A percentile compares a stretch with the other conserved stretches of the same genome.
Evolutionary conservation across 805 yeast genomes (phyloP).

Genomic region (Tetrapisispora nanseiensis): DNA sequence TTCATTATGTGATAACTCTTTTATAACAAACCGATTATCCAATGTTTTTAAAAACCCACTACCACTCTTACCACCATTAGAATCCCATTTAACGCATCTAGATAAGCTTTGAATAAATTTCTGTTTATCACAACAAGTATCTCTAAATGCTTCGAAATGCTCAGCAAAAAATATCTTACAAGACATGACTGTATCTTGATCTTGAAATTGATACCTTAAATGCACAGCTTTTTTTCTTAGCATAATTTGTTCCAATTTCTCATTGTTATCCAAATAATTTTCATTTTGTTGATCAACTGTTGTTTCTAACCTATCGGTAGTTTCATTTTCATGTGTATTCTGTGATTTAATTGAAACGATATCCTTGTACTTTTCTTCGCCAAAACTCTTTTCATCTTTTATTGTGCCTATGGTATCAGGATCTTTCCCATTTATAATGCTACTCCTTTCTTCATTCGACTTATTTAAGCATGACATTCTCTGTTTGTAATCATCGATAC

Average conservation of each 20-base stretch:
- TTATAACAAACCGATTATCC: conserved; percentile 82
- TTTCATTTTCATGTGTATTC: not conserved
- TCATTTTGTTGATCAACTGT: not conserved
- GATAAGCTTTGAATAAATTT: conserved; percentile 82
- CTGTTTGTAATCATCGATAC: conserved; percentile 70
- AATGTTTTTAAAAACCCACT: conserved; percentile 86
- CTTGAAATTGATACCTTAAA: conserved; percentile 83
- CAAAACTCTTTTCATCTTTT: not conserved
- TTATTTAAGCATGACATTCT: conserved; percentile 36
- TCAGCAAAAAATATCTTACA: conserved; percentile 94
- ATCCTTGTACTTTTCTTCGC: not conserved
- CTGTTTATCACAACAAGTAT: conserved; percentile 67
- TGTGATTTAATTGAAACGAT: not conserved
- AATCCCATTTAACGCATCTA: conserved; percentile 91
- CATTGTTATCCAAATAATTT: conserved; percentile 6
- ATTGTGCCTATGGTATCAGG: not conserved
- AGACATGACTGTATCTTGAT: conserved; percentile 70
- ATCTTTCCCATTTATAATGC: not conserved
- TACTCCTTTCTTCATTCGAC: not conserved
- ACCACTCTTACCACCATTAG: conserved; percentile 94
- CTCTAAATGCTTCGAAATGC: conserved; percentile 89
- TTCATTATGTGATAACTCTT: conserved; percentile 80
- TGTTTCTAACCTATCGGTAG: not conserved
- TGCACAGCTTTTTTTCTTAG: conserved; percentile 80
- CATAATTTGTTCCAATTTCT: conserved; percentile 55